Evolutionary conservation across 2,329 filamentous ascomycete genomes (phyloP).

Genomic region (Epichloe aotearoae): DNA sequence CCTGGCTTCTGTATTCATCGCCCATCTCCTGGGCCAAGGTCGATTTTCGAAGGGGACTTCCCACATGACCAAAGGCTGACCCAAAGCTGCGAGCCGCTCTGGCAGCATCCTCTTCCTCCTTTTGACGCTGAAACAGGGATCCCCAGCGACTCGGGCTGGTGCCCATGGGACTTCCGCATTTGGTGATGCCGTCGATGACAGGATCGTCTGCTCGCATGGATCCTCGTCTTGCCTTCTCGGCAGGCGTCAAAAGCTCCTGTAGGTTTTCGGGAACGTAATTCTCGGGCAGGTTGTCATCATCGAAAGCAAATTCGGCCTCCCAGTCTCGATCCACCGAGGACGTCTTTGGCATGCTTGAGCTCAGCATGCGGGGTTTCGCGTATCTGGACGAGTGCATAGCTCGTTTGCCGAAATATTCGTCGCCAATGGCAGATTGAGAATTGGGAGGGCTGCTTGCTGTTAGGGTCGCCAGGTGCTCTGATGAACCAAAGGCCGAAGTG

Average conservation of each 20-base stretch:
- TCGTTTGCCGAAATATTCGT: constrained; percentile 58
- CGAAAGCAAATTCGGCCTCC: constrained; percentile 62
- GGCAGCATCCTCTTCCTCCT: constrained; percentile 40
- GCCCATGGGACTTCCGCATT: constrained; percentile 48
- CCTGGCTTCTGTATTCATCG: constrained; percentile 19
- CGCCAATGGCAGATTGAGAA: constrained; percentile 37
- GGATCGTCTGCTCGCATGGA: constrained; percentile 40
- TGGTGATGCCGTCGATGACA: constrained; percentile 33
- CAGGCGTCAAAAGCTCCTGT: constrained; percentile 52
- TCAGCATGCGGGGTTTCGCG: constrained; percentile 53
- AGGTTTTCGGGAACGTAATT: constrained; percentile 61
- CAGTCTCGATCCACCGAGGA: constrained; percentile 51
- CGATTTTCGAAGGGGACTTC: constrained; percentile 51
- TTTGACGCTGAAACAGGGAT: constrained; percentile 45
- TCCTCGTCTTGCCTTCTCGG: constrained; percentile 52
- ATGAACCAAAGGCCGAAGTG: constrained; percentile 54
- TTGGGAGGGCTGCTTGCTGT: constrained; percentile 33
- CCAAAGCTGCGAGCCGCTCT: constrained; percentile 22
- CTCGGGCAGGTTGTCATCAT: constrained; percentile 43
- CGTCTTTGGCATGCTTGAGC: constrained; percentile 54
- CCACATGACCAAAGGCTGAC: constrained; percentile 53
- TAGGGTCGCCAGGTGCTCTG: constrained; percentile 45
- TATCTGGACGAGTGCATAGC: constrained; percentile 56
- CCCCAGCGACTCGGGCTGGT: constrained; percentile 50
- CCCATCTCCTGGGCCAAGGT: constrained; percentile 42